Percentiles rank a stretch among this genome's conserved stretches.
phyloP scores from a whole-genome alignment of 2,329 filamentous ascomycete species.

The Metarhizium album region DNA sequence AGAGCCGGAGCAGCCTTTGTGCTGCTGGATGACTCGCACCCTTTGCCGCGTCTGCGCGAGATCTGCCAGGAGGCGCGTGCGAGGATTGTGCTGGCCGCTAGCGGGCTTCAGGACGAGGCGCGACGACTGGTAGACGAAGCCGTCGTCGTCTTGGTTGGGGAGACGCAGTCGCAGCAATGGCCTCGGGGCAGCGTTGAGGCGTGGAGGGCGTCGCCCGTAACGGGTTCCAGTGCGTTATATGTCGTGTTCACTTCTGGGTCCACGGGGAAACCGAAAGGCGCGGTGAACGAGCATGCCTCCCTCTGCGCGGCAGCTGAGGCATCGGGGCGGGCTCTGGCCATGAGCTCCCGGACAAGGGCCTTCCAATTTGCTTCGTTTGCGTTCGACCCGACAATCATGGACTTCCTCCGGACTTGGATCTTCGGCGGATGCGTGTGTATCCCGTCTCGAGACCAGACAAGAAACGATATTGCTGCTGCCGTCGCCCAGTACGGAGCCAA shows the following conservation, averaged over 20 bases:
- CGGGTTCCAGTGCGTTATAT: conserved; percentile 1
- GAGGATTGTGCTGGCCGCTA: not conserved
- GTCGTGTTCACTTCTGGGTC: conserved; percentile 13
- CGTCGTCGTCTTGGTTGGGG: too few species aligned
- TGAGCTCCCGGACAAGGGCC: not conserved
- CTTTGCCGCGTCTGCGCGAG: not conserved
- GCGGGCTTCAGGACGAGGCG: too few species aligned
- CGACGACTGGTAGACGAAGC: too few species aligned
- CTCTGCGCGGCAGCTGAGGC: conserved; percentile 2
- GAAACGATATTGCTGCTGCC: conserved; percentile 7
- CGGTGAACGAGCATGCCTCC: conserved; percentile 10
- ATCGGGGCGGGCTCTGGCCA: not conserved
- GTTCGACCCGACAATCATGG: not conserved
- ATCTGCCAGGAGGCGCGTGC: not conserved
- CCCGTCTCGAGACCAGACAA: conserved; percentile 4
- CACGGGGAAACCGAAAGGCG: conserved; percentile 14
- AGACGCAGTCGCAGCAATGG: too few species aligned
- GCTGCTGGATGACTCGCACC: conserved; percentile 8
- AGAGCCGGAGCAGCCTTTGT: conserved; percentile 9
- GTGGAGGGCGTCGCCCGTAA: not conserved
- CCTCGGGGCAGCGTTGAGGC: not conserved
- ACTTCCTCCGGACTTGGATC: not conserved
- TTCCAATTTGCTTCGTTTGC: conserved; percentile 10
- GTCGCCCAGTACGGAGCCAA: conserved; percentile 6
- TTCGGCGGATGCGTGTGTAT: conserved; percentile 6